Conservation (phyloP, 106 monocot species). For the Dioscorea zingiberensis region DNA sequence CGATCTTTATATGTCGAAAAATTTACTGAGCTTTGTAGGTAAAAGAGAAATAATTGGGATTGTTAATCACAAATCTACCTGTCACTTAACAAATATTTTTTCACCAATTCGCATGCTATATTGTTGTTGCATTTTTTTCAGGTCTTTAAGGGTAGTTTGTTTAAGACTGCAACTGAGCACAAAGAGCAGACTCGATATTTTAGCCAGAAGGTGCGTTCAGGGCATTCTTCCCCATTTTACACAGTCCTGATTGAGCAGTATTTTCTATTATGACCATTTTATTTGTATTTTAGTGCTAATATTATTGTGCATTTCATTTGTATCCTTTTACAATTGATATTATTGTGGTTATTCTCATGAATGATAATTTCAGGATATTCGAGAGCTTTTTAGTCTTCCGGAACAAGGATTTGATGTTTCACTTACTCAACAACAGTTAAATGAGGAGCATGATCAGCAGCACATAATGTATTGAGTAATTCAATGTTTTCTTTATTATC, state of each 20-base stretch:
- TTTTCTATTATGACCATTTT: not conserved
- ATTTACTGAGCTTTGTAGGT: no score
- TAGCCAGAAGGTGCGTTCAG: constrained; percentile 60
- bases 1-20: no score
- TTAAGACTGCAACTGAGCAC: constrained; percentile 88
- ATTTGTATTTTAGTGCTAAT: not conserved
- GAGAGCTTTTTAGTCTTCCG: constrained; percentile 89
- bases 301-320: not conserved
- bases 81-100: no score
- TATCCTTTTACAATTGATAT: not conserved
- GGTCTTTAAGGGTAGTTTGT: constrained; percentile 96
- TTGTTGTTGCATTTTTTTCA: constrained; percentile 19
- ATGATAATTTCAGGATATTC: constrained; percentile 61
- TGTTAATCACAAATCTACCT: no score
- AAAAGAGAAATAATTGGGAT: no score
- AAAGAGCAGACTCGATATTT: constrained; percentile 96
- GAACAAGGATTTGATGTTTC: constrained; percentile 93
- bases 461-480: constrained; percentile 36
- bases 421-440: constrained; percentile 62
- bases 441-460: constrained; percentile 76
- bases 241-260: no score
- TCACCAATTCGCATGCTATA: no score
- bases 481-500: not conserved
- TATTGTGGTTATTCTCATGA: not conserved
- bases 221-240: not conserved